Percentiles rank a stretch among this genome's conserved stretches.
phyloP scores from a whole-genome alignment of 1,284 basidiomycete species.

The Rugosomyces carneus region DNA sequence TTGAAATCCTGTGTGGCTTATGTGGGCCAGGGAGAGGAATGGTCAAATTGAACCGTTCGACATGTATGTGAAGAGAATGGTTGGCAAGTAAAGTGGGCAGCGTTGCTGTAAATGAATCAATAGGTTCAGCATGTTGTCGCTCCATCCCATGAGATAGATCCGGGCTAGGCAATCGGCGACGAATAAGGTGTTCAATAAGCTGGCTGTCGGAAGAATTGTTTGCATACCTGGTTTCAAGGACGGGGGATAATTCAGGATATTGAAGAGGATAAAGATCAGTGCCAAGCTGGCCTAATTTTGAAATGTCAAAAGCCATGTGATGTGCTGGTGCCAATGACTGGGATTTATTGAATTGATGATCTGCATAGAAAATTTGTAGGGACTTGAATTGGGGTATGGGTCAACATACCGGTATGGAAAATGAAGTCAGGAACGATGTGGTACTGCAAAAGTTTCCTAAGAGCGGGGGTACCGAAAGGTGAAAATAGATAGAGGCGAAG shows the following conservation, averaged over 20 bases:
- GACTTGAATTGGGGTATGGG: no score
- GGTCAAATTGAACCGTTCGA: constrained; percentile 43
- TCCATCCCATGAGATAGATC: no score
- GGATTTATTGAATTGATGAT: constrained; percentile 21
- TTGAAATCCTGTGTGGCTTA: constrained; percentile 32
- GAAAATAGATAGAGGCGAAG: constrained; percentile 64
- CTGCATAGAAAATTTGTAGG: constrained; percentile 8
- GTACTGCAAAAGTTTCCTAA: constrained; percentile 62
- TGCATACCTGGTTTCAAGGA: background rate
- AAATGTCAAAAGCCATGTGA: constrained; percentile 2
- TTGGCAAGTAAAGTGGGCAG: constrained; percentile 46
- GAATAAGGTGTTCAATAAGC: no score
- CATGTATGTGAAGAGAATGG: constrained; percentile 41
- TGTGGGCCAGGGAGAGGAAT: constrained; percentile 29
- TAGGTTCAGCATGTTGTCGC: constrained; percentile 23
- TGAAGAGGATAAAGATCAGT: constrained; percentile 6
- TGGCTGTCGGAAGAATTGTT: background rate
- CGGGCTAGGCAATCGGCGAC: no score
- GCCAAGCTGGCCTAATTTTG: background rate
- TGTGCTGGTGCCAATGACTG: background rate
- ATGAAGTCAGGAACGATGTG: constrained; percentile 58
- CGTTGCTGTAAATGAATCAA: constrained; percentile 41
- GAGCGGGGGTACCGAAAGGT: constrained; percentile 48
- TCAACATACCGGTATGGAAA: constrained; percentile 45
- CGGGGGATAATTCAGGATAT: background rate